These are phyloP conservation scores for Medicago truncatula DNA, from an alignment of 306 rosid species.

Conservation along the genomic window DNA sequence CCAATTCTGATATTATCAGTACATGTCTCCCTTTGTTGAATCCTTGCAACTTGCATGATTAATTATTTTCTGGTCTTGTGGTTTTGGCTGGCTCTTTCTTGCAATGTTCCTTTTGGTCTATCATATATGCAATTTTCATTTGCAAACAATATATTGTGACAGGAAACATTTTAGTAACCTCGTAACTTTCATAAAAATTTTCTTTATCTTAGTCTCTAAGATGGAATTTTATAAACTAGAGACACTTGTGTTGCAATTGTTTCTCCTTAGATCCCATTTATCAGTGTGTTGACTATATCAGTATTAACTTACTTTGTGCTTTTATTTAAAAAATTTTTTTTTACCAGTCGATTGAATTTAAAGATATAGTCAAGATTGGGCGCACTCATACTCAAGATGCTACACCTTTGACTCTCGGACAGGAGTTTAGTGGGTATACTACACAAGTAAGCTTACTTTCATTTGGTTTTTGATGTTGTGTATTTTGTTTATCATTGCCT, in stretches of 20 bases:
- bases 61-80: background rate
- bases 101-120: conserved; percentile 27
- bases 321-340: background rate
- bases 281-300: background rate
- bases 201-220: background rate
- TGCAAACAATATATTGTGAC: conserved; percentile 16
- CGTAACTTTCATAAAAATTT: background rate
- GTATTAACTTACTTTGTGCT: background rate
- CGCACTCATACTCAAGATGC: conserved; percentile 99
- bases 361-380: conserved; percentile 95
- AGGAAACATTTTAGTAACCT: conserved; percentile 8
- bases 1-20: background rate
- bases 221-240: conserved; percentile 23
- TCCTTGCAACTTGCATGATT: conserved; percentile 29
- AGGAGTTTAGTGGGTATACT: conserved; percentile 97
- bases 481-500: background rate
- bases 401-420: conserved; percentile 98
- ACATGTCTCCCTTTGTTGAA: conserved; percentile 19
- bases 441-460: conserved; percentile 74
- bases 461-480: conserved; percentile 17
- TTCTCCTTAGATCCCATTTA: background rate
- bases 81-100: conserved; percentile 31
- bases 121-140: conserved; percentile 27
- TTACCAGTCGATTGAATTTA: conserved; percentile 85
- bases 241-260: conserved; percentile 26